phyloP scores from a whole-genome alignment of 2,329 filamentous ascomycete genomes.

The Colletotrichum cereale region DNA sequence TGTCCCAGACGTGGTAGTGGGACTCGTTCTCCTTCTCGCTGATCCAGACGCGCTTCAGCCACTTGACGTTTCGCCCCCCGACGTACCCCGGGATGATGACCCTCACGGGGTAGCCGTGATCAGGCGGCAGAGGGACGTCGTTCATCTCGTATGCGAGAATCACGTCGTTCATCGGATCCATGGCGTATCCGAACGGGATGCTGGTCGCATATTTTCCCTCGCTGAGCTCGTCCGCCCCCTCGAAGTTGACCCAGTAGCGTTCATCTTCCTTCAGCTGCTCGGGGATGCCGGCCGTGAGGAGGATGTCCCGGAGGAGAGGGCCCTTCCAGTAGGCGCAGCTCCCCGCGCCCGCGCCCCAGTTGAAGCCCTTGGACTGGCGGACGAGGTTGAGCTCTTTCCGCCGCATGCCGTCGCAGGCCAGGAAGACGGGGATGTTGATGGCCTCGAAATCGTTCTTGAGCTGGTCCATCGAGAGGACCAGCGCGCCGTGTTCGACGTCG shows the following conservation, averaged over 20 bases:
- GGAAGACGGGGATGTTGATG: constrained; percentile 61
- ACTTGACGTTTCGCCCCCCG: constrained; percentile 60
- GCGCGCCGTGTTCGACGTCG: constrained; percentile 55
- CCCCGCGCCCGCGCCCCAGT: constrained; percentile 59
- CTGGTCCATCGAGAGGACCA: constrained; percentile 58
- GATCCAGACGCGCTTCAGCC: constrained; percentile 57
- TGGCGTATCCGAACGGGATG: constrained; percentile 61
- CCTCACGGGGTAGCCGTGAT: constrained; percentile 60
- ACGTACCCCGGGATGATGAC: constrained; percentile 58
- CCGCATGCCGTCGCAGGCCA: constrained; percentile 64
- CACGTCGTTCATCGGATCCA: constrained; percentile 61
- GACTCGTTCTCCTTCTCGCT: constrained; percentile 57
- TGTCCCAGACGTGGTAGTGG: constrained; percentile 64
- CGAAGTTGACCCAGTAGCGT: constrained; percentile 60
- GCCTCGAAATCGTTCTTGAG: constrained; percentile 55
- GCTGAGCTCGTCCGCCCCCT: constrained; percentile 60
- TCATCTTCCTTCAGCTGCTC: constrained; percentile 26
- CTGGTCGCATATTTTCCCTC: constrained; percentile 62
- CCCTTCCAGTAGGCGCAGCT: constrained; percentile 66
- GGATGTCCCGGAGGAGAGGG: constrained; percentile 57
- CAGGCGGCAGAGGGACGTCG: constrained; percentile 54
- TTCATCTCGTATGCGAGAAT: constrained; percentile 64
- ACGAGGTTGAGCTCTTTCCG: constrained; percentile 66
- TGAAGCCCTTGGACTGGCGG: constrained; percentile 61
- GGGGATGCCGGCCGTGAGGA: constrained; percentile 55